Evolutionary conservation across 805 yeast species (phyloP).

Genomic region (Tetrapisispora phaffii): DNA sequence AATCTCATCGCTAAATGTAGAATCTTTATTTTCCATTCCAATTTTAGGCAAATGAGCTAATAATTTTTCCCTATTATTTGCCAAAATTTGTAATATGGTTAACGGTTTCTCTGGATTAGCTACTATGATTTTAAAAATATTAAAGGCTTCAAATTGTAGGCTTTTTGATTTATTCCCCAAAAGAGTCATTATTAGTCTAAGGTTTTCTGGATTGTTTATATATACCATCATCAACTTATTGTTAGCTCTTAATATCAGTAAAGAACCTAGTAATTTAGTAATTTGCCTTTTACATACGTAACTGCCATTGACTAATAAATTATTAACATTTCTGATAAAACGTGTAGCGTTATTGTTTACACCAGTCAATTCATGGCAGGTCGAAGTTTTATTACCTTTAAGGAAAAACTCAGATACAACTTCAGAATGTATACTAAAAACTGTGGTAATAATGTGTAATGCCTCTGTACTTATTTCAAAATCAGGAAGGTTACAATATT

Average conservation of each 20-base stretch:
- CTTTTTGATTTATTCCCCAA: slow-evolving; percentile 83
- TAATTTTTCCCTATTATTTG: slow-evolving; percentile 72
- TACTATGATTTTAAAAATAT: slow-evolving; percentile 88
- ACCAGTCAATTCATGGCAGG: neutral
- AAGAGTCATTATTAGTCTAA: slow-evolving; percentile 77
- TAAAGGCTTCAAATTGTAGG: slow-evolving; percentile 83
- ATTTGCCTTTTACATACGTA: slow-evolving; percentile 92
- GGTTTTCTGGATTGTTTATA: slow-evolving; percentile 68
- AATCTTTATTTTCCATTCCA: slow-evolving; percentile 47
- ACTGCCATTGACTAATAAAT: slow-evolving; percentile 60
- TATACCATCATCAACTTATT: slow-evolving; percentile 64
- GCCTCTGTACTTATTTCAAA: slow-evolving; percentile 91
- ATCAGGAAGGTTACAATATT: slow-evolving; percentile 60
- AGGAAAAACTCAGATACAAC: slow-evolving; percentile 56
- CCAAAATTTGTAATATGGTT: slow-evolving; percentile 66
- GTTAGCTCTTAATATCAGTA: slow-evolving; percentile 64
- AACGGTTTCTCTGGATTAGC: slow-evolving; percentile 89
- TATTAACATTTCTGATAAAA: slow-evolving; percentile 57
- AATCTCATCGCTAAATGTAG: slow-evolving; percentile 67
- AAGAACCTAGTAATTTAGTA: slow-evolving; percentile 60
- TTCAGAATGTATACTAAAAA: slow-evolving; percentile 59
- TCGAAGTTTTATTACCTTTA: slow-evolving; percentile 3
- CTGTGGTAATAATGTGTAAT: slow-evolving; percentile 62
- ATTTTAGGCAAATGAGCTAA: slow-evolving; percentile 58
- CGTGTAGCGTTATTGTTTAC: slow-evolving; percentile 35